Evolutionary conservation across 768 basidiomycete species (phyloP), one percentile per base, ranked within the genome.

Genomic region (Agaricus subrufescens): DNA sequence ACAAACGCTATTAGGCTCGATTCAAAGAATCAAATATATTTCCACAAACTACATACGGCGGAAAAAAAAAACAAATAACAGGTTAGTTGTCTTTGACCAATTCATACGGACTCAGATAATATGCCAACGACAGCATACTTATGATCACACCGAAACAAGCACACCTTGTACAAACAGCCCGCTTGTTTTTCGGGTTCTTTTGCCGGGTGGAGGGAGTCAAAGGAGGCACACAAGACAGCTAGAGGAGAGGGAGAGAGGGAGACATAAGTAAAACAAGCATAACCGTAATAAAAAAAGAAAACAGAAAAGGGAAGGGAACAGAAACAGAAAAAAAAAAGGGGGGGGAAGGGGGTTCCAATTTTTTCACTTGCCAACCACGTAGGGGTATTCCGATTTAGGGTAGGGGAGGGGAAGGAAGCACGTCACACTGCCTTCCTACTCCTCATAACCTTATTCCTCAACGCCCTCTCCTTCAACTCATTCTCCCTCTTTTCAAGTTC

Each of bases 381-480:
- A 56, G 43, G 19, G 55, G 38, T 38, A 38, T 19, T 50, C 14
- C 23, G 26, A 38, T 44, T n/a, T 4, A 8, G 37, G 11, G 19
- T 19, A 29, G 9, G 6, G 12, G 4, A 39, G 25, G 3, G 34
- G 34, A 34, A 34, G 11, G 11, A 11, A 34, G 34, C 34, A 4
- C 1, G 2, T 46, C 45, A 61, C 57, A 62, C 69, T 37, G 65
- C 72, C 66, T 87, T 89, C 61, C 89, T 75, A 30, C 86, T 87
- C 65, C 86, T 76, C 65, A 80, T 71, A 52, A 93, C 91, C 66
- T 93, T 93, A 65, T 92, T 91, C 64, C 91, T 80, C 66, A 93
- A 68, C 12, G 90, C 89, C 66, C 74, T 82, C 62, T 93, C 91
- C 66, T 91, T 92, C 58, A 92, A 66, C 64, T 93, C 91, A 60